phyloP scores from a whole-genome alignment of 2,329 filamentous ascomycete species.

The Colletotrichum orbiculare region DNA sequence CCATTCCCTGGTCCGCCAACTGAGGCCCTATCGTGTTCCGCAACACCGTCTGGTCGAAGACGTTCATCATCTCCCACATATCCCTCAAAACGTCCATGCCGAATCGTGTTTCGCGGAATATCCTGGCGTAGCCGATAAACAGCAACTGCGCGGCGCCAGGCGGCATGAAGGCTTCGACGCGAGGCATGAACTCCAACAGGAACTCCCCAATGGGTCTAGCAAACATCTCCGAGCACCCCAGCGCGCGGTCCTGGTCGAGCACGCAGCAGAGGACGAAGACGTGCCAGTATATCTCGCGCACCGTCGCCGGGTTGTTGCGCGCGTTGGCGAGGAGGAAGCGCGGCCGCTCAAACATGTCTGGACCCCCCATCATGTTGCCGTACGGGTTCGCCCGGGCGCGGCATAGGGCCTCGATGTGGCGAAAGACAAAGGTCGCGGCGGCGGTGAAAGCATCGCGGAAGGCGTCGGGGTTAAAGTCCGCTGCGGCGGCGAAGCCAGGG shows the following conservation, averaged over 20 bases:
- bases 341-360: slow-evolving; percentile 22
- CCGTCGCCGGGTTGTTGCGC: slow-evolving; percentile 9
- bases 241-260: slow-evolving; percentile 41
- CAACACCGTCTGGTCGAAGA: slow-evolving; percentile 16
- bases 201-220: slow-evolving; percentile 41
- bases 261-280: slow-evolving; percentile 42
- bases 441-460: slow-evolving; percentile 15
- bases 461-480: neutral
- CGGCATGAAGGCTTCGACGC: slow-evolving; percentile 26
- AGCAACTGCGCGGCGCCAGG: slow-evolving; percentile 22
- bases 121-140: slow-evolving; percentile 30
- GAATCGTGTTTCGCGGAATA: slow-evolving; percentile 27
- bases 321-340: slow-evolving; percentile 27
- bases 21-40: slow-evolving; percentile 25
- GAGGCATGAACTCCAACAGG: slow-evolving; percentile 39
- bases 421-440: slow-evolving; percentile 27
- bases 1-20: slow-evolving; percentile 20
- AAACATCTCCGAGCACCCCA: slow-evolving; percentile 44
- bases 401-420: slow-evolving; percentile 24
- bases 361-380: neutral
- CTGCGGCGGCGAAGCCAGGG: neutral
- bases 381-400: neutral
- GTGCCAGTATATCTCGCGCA: slow-evolving; percentile 32
- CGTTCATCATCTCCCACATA: slow-evolving; percentile 33
- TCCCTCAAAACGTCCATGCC: slow-evolving; percentile 29